Evolutionary conservation across 768 basidiomycete genomes (phyloP).

Genomic region (Melanogaster broomeanus): DNA sequence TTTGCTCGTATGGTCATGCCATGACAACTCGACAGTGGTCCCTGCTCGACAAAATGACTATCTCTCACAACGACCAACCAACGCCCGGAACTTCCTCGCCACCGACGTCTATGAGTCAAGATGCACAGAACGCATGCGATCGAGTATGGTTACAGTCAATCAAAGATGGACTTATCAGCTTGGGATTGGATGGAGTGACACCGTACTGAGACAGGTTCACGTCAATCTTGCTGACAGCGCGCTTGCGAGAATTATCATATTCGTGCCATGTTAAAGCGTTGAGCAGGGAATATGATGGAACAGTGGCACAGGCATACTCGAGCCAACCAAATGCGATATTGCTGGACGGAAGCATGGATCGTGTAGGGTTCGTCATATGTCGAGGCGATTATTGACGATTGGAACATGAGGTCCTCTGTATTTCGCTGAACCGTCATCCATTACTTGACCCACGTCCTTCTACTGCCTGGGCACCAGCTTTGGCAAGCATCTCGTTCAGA

Average conservation of each 20-base stretch:
- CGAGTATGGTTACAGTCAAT: too few relatives aligned
- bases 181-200: too few relatives aligned
- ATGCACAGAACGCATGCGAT: too few relatives aligned
- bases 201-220: conserved; percentile 32
- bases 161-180: too few relatives aligned
- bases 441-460: not conserved
- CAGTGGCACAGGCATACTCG: conserved; percentile 18
- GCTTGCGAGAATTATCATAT: conserved; percentile 30
- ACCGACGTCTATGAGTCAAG: too few relatives aligned
- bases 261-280: conserved; percentile 18
- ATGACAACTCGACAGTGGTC: too few relatives aligned
- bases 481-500: conserved; percentile 27
- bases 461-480: conserved; percentile 11
- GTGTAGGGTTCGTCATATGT: conserved; percentile 34
- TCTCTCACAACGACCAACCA: too few relatives aligned
- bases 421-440: conserved; percentile 27
- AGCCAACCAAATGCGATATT: conserved; percentile 33
- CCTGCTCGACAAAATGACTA: too few relatives aligned
- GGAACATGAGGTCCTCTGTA: conserved; percentile 31
- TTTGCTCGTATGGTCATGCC: too few relatives aligned
- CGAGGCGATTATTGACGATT: conserved; percentile 30
- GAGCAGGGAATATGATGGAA: not conserved
- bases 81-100: too few relatives aligned
- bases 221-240: conserved; percentile 29
- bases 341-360: conserved; percentile 27